A percentile compares a stretch with the other conserved stretches of the same genome.
Evolutionary conservation across 495 filamentous ascomycete genomes (phyloP).

Genomic region (Daldinia caldariorum): DNA sequence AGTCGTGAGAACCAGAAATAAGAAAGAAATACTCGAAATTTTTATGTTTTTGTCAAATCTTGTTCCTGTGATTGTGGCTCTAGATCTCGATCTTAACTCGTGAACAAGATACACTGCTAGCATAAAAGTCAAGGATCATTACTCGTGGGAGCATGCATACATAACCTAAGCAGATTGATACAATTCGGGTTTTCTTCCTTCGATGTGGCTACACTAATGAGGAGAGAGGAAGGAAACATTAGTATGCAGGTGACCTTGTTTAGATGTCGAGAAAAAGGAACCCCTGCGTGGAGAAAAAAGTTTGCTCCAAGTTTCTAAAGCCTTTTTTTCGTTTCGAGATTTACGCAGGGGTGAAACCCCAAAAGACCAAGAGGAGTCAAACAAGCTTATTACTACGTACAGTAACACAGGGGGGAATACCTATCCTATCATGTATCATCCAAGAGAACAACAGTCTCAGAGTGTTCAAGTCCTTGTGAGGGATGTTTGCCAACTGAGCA

Average conservation of each 20-base stretch:
- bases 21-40: constrained; percentile 15
- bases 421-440: constrained; percentile 5
- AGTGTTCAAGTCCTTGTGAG: constrained; percentile 1
- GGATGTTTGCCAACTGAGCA: constrained; percentile 12
- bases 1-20: constrained; percentile 22
- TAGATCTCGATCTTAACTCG: constrained; percentile 1
- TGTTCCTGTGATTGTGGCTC: constrained; percentile 13
- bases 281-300: constrained; percentile 32
- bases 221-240: constrained; percentile 26
- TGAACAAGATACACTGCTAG: background rate
- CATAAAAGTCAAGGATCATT: constrained; percentile 8
- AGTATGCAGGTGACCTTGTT: constrained; percentile 44
- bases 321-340: constrained; percentile 34
- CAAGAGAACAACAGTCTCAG: constrained; percentile 3
- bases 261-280: constrained; percentile 25
- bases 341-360: constrained; percentile 35
- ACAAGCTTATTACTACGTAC: constrained; percentile 33
- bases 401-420: constrained; percentile 17
- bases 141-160: constrained; percentile 4
- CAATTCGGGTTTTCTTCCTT: background rate
- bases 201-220: constrained; percentile 3
- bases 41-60: background rate
- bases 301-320: constrained; percentile 19
- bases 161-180: too few relatives aligned
- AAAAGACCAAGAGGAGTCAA: constrained; percentile 11